Evolutionary conservation across 179 eudicot species (phyloP).

Genomic region (Dionaea muscipula): DNA sequence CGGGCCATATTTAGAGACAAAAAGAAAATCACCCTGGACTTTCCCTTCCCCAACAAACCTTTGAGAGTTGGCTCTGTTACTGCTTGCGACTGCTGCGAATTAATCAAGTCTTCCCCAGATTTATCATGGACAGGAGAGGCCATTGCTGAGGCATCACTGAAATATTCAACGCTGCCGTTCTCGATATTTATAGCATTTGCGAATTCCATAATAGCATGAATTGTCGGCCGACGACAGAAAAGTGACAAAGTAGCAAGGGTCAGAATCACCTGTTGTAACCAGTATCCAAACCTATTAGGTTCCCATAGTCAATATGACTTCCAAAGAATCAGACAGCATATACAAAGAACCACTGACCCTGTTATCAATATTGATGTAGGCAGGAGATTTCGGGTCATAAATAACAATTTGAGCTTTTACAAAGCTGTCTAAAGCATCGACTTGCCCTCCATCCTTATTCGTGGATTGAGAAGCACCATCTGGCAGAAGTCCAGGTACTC

Average conservation of each 20-base stretch:
- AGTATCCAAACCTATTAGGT: slow-evolving; percentile 9
- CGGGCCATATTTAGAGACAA: slow-evolving; percentile 73
- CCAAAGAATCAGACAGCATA: neutral
- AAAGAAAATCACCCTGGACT: slow-evolving; percentile 65
- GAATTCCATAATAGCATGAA: slow-evolving; percentile 72
- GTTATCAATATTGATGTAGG: slow-evolving; percentile 52
- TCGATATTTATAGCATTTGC: slow-evolving; percentile 53
- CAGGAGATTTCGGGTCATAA: slow-evolving; percentile 66
- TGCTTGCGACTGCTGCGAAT: slow-evolving; percentile 25
- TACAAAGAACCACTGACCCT: slow-evolving; percentile 35
- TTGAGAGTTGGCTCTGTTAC: slow-evolving; percentile 48
- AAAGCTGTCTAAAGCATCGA: slow-evolving; percentile 67
- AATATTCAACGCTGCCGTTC: slow-evolving; percentile 42
- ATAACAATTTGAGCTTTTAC: slow-evolving; percentile 88
- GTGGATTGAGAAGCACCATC: slow-evolving; percentile 27
- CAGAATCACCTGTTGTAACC: slow-evolving; percentile 60
- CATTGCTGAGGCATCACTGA: slow-evolving; percentile 40
- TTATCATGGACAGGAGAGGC: slow-evolving; percentile 34
- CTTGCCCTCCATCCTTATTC: slow-evolving; percentile 23
- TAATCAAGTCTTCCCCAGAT: slow-evolving; percentile 28
- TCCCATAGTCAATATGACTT: neutral
- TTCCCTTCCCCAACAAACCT: slow-evolving; percentile 87
- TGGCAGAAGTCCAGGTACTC: slow-evolving; percentile 66
- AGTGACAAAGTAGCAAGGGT: slow-evolving; percentile 91
- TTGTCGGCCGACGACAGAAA: slow-evolving; percentile 82